Base-by-base conservation (phyloP, 1,139 yeast genomes). In the Chernovozyma sophiae-reginae region DNA sequence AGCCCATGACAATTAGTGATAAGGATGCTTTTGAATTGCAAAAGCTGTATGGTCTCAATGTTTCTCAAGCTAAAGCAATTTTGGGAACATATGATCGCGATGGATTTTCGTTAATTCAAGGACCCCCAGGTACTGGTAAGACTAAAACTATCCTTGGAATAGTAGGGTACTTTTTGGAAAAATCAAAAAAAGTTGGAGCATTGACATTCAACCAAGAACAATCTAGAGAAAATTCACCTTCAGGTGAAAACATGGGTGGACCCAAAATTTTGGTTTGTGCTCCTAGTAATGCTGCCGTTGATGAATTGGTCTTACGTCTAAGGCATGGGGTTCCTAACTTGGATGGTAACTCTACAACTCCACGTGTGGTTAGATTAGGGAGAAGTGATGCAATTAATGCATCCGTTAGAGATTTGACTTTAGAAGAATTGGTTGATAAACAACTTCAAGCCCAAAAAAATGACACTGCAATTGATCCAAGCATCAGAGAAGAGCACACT, bases 221-320 rank as follows among this genome's bases (percentile, higher is more conserved):
- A 3, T 12, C 31, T 19, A 24, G 30, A 19, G 35, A 35, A 8
- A 16, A n/a, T 13, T 8, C 16, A 4, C 25, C 35, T 8, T 49
- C 60, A 5, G 42, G 43, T 32, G 45, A 44, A 17, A 35, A 32
- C 8, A 44, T 44, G 13, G 47, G 44, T 15, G 51, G 45, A 6
- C 53, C 55, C 5, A 75, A 73, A 41, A 77, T 94, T 3, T 65
- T 94, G 37, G 80, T 94, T 23, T 94, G 98, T 74, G 98, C 98
- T 1, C 99, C 99, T 3, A 87, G 97, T 57, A 94, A 94, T 64
- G 99, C 99, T 0, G 99, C 99, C 8, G 97, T 94, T 6, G 99
- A 94, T 63, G 98, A 94, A 54, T 70, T 94, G 47, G 95, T 90
- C n/a, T 51, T 90, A 17, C 81, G 99, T 56, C 65, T 94, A 42